Evolutionary conservation across 495 filamentous ascomycete genomes (phyloP).

Genomic region (Endocarpon pusillum): DNA sequence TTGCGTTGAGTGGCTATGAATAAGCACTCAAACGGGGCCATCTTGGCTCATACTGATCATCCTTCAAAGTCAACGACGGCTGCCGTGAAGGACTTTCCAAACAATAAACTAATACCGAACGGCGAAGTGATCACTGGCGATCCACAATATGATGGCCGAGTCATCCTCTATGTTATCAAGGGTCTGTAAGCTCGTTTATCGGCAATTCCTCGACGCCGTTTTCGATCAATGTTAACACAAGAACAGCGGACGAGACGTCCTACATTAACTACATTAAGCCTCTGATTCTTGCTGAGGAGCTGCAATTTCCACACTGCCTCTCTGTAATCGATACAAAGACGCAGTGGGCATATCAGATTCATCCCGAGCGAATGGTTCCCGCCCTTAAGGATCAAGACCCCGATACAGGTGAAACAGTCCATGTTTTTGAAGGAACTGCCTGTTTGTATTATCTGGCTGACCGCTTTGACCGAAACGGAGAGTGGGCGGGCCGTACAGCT

Average conservation of each 20-base stretch:
- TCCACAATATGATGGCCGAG: slow-evolving; percentile 9
- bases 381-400: slow-evolving; percentile 10
- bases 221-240: neutral
- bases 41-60: too few relatives aligned
- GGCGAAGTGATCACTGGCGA: slow-evolving; percentile 8
- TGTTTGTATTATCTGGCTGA: slow-evolving; percentile 15
- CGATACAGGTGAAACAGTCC: slow-evolving; percentile 6
- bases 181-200: slow-evolving; percentile 2
- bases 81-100: too few relatives aligned
- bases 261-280: slow-evolving; percentile 18
- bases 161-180: slow-evolving; percentile 14
- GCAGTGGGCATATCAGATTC: slow-evolving; percentile 10
- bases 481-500: slow-evolving; percentile 8
- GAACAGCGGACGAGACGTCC: slow-evolving; percentile 10
- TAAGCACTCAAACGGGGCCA: too few relatives aligned
- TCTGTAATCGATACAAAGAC: slow-evolving; percentile 12
- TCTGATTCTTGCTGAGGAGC: slow-evolving; percentile 11
- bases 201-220: neutral
- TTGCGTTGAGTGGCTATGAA: too few relatives aligned
- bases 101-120: too few relatives aligned
- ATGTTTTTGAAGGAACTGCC: slow-evolving; percentile 16
- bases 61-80: too few relatives aligned
- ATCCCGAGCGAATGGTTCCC: slow-evolving; percentile 6
- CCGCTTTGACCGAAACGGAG: slow-evolving; percentile 7
- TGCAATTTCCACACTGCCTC: slow-evolving; percentile 10